Evolutionary conservation across 192 early-diverging fungal species (phyloP).

Genomic region (Coemansia sp.): DNA sequence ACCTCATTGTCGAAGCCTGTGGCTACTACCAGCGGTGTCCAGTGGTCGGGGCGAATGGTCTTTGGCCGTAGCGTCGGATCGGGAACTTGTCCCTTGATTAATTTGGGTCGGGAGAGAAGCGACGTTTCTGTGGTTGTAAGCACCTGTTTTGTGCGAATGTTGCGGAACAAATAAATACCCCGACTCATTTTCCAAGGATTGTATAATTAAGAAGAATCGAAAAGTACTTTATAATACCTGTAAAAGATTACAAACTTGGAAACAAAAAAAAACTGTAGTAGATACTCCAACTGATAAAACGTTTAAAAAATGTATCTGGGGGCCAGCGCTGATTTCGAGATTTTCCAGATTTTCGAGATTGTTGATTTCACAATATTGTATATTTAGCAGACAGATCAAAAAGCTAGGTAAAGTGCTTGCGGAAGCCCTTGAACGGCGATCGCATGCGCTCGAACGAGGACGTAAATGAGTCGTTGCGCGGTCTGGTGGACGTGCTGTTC

Average conservation of each 20-base stretch:
- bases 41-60: slow-evolving; percentile 50
- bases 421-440: slow-evolving; percentile 55
- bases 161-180: slow-evolving; percentile 48
- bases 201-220: slow-evolving; percentile 2
- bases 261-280: too few species aligned
- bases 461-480: slow-evolving; percentile 49
- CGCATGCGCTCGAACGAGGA: slow-evolving; percentile 53
- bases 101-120: slow-evolving; percentile 19
- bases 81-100: slow-evolving; percentile 36
- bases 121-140: slow-evolving; percentile 35
- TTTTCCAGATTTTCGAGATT: too few species aligned
- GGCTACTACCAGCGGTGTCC: slow-evolving; percentile 50
- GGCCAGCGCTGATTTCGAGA: slow-evolving; percentile 3
- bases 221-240: too few species aligned
- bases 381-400: slow-evolving; percentile 6
- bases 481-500: slow-evolving; percentile 11
- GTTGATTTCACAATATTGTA: too few species aligned
- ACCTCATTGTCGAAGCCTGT: slow-evolving; percentile 29
- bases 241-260: too few species aligned
- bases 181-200: slow-evolving; percentile 41
- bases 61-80: slow-evolving; percentile 30
- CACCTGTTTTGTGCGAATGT: slow-evolving; percentile 55
- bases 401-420: slow-evolving; percentile 46
- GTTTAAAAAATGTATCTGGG: too few species aligned
- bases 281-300: too few species aligned